Evolutionary conservation across 805 yeast species (phyloP), one percentile per base, ranked within the genome.

Genomic region (Lipomyces oligophaga): DNA sequence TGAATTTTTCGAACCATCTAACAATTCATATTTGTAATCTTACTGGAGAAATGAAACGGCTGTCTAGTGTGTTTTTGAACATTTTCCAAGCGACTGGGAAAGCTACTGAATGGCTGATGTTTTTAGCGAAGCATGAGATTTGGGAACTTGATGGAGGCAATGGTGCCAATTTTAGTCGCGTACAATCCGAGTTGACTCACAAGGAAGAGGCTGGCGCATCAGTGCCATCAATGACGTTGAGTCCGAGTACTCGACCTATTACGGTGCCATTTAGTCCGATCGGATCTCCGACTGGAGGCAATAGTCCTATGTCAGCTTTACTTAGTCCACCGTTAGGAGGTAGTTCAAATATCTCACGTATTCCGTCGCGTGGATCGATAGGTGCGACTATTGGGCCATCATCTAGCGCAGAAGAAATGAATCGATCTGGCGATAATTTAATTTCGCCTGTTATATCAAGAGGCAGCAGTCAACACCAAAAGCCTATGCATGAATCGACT

Each of bases 41-140:
- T 22, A 42, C 57, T n/a, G 46, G 44, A 6, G 50, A 52, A 20
- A 38, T 41, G 30, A 77, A 57, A 28, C 55, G 59, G 13, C 50
- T 63, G 11, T 47, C 66, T 24, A 60, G 59, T 8, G 47, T 85
- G 32, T 70, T 85, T 46, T 65, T 86, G 41, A 89, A 85, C 58
- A 76, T 86, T 13, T 86, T 83, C 60, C 90, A 85, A 61, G 73
- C 85, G 16, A 67, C 83, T 31, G 78, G 79, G 5, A 71, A 71
- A 38, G 93, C 84, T 55, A 77, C 79, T 34, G 78, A 75, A 16
- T 88, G 94, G 89, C 78, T 90, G 54, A 72, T 74, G 45, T 73
- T 80, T 0, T 67, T 89, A 46, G 79, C 85, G 64, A 81, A 80
- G 27, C 71, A 68, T 16, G 97, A 88, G 62, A 69, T 87, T 35